These are phyloP conservation scores for Collybiopsis luxurians DNA, from an alignment of 768 basidiomycete genomes.

Conservation along the genomic window DNA sequence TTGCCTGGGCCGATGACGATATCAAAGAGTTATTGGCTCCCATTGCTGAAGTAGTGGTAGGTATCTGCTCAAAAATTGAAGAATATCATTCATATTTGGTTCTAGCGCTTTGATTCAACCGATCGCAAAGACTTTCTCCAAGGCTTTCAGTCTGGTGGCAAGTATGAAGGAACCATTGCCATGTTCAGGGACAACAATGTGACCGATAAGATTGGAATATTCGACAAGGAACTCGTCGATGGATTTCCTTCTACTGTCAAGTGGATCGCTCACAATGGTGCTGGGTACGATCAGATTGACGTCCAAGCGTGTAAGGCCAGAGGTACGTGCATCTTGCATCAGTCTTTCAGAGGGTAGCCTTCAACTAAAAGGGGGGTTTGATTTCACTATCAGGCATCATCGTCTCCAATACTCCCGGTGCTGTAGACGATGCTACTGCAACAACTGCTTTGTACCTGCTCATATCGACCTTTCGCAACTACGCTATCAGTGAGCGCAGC, in stretches of 20 bases:
- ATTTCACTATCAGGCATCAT: conserved; percentile 75
- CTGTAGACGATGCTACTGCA: conserved; percentile 89
- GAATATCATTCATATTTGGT: no score
- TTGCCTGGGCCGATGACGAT: conserved; percentile 83
- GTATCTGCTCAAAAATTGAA: conserved; percentile 27
- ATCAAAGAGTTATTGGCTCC: conserved; percentile 58
- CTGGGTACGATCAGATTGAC: conserved; percentile 90
- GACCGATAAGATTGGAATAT: conserved; percentile 62
- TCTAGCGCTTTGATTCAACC: conserved; percentile 53
- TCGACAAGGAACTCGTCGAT: conserved; percentile 75
- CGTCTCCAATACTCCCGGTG: conserved; percentile 87
- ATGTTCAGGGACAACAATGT: conserved; percentile 81
- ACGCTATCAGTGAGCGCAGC: conserved; percentile 59
- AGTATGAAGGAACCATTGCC: conserved; percentile 69
- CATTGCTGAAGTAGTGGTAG: conserved; percentile 75
- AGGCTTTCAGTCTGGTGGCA: conserved; percentile 61
- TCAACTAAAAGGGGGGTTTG: no score
- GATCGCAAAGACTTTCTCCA: conserved; percentile 68
- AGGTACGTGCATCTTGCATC: conserved; percentile 41
- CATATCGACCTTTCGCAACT: conserved; percentile 75
- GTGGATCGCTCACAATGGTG: conserved; percentile 92
- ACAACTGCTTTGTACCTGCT: conserved; percentile 85
- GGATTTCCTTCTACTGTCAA: conserved; percentile 66
- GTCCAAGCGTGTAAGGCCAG: conserved; percentile 67
- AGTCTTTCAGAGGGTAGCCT: neutral